These are phyloP conservation scores for Aspergillus conjunctus DNA, from an alignment of 495 filamentous ascomycete genomes.

Conservation along the genomic window DNA sequence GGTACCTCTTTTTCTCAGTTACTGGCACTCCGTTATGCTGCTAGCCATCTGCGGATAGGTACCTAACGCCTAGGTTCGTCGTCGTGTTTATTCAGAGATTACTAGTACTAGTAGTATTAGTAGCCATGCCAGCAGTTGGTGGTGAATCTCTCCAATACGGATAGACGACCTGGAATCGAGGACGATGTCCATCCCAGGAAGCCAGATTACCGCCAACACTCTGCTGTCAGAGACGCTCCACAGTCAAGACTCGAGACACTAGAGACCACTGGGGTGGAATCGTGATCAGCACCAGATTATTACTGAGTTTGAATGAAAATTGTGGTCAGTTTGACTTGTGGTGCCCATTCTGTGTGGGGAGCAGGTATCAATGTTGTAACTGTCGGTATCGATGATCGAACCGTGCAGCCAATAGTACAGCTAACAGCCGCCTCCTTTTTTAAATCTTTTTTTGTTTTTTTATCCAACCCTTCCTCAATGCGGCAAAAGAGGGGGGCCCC, in stretches of 20 bases:
- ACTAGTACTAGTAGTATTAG: too few species aligned
- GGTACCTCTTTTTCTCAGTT: slow-evolving; percentile 6
- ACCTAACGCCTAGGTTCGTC: background rate
- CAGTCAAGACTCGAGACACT: background rate
- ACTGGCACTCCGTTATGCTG: slow-evolving; percentile 14
- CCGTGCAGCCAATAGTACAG: slow-evolving; percentile 19
- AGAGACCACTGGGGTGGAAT: background rate
- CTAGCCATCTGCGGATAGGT: slow-evolving; percentile 1
- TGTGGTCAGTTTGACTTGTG: slow-evolving; percentile 6
- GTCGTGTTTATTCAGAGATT: background rate
- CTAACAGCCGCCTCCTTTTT: slow-evolving; percentile 17
- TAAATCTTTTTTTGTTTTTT: slow-evolving; percentile 11
- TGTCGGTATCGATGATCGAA: slow-evolving; percentile 12
- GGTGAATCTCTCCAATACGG: too few species aligned
- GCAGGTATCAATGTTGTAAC: slow-evolving; percentile 21
- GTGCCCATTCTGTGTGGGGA: slow-evolving; percentile 18
- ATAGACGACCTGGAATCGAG: too few species aligned
- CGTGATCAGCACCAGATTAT: slow-evolving; percentile 4
- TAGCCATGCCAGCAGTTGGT: too few species aligned
- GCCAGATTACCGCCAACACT: too few species aligned
- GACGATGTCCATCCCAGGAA: too few species aligned
- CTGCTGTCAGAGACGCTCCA: too few species aligned
- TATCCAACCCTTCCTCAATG: slow-evolving; percentile 7
- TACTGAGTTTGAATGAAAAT: slow-evolving; percentile 3
- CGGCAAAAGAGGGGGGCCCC: slow-evolving; percentile 14